Evolutionary conservation across 2,329 filamentous ascomycete genomes (phyloP).

Genomic region (Bimuria novae-zelandiae): DNA sequence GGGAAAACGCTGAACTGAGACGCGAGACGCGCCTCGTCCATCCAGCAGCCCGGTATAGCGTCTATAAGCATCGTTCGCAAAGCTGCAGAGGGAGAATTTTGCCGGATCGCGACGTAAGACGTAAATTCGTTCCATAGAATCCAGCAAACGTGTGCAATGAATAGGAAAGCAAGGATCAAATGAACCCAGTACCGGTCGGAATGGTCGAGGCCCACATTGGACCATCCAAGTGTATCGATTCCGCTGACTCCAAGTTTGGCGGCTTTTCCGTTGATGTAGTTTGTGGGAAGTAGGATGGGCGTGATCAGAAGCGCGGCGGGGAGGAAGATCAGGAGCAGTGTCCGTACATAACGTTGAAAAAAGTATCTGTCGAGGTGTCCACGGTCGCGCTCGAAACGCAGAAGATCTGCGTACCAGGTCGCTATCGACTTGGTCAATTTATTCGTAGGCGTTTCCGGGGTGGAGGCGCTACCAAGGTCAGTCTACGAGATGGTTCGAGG

Average conservation of each 20-base stretch:
- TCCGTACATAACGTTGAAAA: slow-evolving; percentile 16
- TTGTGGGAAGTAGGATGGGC: slow-evolving; percentile 16
- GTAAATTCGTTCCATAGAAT: slow-evolving; percentile 19
- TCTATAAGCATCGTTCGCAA: slow-evolving; percentile 17
- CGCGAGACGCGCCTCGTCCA: slow-evolving; percentile 10
- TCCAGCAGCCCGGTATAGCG: slow-evolving; percentile 15
- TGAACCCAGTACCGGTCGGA: slow-evolving; percentile 19
- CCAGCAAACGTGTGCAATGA: slow-evolving; percentile 13
- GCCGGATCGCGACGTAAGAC: slow-evolving; percentile 8
- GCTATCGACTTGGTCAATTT: not conserved
- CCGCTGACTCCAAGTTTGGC: slow-evolving; percentile 13
- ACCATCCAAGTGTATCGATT: slow-evolving; percentile 19
- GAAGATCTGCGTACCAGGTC: not conserved
- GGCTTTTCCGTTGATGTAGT: slow-evolving; percentile 17
- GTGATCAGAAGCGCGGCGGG: slow-evolving; percentile 15
- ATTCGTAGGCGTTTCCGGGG: not conserved
- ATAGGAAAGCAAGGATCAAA: slow-evolving; percentile 12
- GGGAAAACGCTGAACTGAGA: slow-evolving; percentile 15
- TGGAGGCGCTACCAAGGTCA: not conserved
- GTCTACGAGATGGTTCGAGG: not conserved
- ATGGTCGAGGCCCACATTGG: slow-evolving; percentile 18
- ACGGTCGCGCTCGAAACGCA: not conserved
- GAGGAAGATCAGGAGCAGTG: slow-evolving; percentile 16
- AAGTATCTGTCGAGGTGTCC: slow-evolving; percentile 20
- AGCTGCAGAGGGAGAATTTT: not conserved